Conservation (phyloP, 176 grass and related monocot genomes). For the Musa itinerans region DNA sequence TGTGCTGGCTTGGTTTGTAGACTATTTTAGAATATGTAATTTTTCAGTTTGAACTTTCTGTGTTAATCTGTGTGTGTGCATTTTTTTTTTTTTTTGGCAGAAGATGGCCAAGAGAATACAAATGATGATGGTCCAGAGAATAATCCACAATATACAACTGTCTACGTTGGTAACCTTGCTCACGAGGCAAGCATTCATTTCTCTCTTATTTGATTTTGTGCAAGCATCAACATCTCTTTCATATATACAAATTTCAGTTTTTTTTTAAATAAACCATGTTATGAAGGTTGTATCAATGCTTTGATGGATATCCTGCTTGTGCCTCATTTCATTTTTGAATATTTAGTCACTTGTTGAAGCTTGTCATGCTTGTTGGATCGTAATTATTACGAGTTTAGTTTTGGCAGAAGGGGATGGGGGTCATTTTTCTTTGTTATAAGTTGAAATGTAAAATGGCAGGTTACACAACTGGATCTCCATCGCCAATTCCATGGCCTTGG, state of each 20-base stretch:
- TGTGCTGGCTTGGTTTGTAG: too few relatives aligned
- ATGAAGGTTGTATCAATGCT: too few relatives aligned
- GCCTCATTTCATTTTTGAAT: too few relatives aligned
- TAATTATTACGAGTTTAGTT: neutral
- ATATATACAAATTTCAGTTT: too few relatives aligned
- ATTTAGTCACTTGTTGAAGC: too few relatives aligned
- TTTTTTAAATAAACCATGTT: too few relatives aligned
- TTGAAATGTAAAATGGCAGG: slow-evolving; percentile 19
- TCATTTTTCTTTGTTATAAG: neutral
- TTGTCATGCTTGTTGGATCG: too few relatives aligned
- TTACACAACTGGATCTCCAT: slow-evolving; percentile 62
- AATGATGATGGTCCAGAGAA: slow-evolving; percentile 81
- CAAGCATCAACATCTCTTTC: too few relatives aligned
- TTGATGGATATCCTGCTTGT: too few relatives aligned
- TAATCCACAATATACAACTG: slow-evolving; percentile 81
- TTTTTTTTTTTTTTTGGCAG: slow-evolving; percentile 26
- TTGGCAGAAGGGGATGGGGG: neutral
- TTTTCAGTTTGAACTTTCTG: neutral
- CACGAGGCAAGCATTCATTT: slow-evolving; percentile 43
- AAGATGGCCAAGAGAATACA: slow-evolving; percentile 45
- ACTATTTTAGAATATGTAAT: neutral
- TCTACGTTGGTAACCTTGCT: slow-evolving; percentile 91
- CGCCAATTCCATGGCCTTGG: slow-evolving; percentile 64
- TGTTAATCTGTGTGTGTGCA: neutral
- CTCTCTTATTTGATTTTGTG: neutral